Percentiles rank a stretch among this genome's conserved stretches.
These are phyloP conservation scores for Avicennia marina DNA, from an alignment of 257 asterid species.

Conservation along the genomic window DNA sequence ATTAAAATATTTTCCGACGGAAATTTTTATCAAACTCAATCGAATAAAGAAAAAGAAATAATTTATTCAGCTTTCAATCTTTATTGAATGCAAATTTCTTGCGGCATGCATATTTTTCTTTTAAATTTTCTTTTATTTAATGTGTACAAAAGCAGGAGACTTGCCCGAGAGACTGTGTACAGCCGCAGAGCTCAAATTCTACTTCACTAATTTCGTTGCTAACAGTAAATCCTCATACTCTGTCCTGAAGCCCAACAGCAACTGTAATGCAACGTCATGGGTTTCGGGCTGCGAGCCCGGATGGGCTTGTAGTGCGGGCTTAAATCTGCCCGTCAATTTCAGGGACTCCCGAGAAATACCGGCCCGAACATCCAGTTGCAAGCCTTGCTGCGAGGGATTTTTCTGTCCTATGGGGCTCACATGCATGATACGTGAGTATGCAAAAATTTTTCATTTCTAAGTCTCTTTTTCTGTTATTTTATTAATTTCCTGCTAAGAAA, in stretches of 20 bases:
- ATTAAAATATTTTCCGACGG: too few relatives aligned
- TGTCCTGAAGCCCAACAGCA: slow-evolving; percentile 56
- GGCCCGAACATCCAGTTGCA: slow-evolving; percentile 58
- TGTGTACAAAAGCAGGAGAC: slow-evolving; percentile 42
- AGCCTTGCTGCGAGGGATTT: slow-evolving; percentile 90
- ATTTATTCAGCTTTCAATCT: too few relatives aligned
- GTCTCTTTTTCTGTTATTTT: too few relatives aligned
- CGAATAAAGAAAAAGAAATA: too few relatives aligned
- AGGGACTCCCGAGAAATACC: slow-evolving; percentile 43
- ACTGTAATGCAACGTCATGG: slow-evolving; percentile 79
- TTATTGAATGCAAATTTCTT: too few relatives aligned
- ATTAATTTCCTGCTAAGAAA: too few relatives aligned
- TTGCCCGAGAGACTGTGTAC: slow-evolving; percentile 71
- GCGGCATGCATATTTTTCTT: too few relatives aligned
- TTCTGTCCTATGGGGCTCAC: slow-evolving; percentile 95
- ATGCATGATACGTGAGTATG: slow-evolving; percentile 92
- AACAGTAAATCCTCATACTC: slow-evolving; percentile 21
- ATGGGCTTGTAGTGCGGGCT: slow-evolving; percentile 73
- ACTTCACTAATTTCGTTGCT: slow-evolving; percentile 63
- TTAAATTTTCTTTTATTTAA: background rate
- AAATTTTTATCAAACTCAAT: too few relatives aligned
- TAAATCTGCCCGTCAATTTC: slow-evolving; percentile 27
- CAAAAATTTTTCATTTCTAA: background rate
- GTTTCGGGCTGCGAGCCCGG: slow-evolving; percentile 94
- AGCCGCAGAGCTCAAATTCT: slow-evolving; percentile 69